These are phyloP conservation scores for Kwoniella europaea DNA, from an alignment of 768 basidiomycete genomes.

Conservation along the genomic window DNA sequence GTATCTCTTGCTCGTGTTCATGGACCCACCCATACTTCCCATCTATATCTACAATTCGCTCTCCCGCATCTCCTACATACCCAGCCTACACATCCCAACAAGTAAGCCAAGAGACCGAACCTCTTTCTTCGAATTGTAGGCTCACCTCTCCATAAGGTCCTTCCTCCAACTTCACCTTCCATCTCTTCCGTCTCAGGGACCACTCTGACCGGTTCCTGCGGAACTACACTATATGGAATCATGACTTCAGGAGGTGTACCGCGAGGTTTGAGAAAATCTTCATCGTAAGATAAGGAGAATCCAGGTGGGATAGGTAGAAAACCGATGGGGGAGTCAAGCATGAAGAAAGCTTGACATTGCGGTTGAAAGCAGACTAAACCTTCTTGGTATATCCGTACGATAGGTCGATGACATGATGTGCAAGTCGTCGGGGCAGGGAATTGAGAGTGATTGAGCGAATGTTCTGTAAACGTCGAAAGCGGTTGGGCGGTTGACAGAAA, in stretches of 20 bases:
- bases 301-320: conserved; percentile 36
- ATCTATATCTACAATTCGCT: conserved; percentile 46
- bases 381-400: conserved; percentile 34
- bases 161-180: conserved; percentile 9
- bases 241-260: conserved; percentile 6
- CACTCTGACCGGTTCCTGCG: conserved; percentile 20
- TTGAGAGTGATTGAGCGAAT: neutral
- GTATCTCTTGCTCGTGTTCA: too few species aligned
- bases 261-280: conserved; percentile 19
- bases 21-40: conserved; percentile 45
- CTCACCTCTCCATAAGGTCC: conserved; percentile 24
- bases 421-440: conserved; percentile 6
- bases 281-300: conserved; percentile 26
- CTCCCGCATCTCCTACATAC: conserved; percentile 44
- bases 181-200: conserved; percentile 13
- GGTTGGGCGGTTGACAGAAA: neutral
- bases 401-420: conserved; percentile 20
- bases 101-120: too few species aligned
- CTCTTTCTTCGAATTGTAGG: neutral
- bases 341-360: conserved; percentile 35
- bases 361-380: conserved; percentile 41
- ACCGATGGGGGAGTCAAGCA: conserved; percentile 25
- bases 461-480: neutral
- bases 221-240: conserved; percentile 37
- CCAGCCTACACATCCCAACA: conserved; percentile 27